A percentile compares a stretch with the other conserved stretches of the same genome.
phyloP scores from a whole-genome alignment of 2,329 filamentous ascomycete genomes.

The Colletotrichum zoysiae region DNA sequence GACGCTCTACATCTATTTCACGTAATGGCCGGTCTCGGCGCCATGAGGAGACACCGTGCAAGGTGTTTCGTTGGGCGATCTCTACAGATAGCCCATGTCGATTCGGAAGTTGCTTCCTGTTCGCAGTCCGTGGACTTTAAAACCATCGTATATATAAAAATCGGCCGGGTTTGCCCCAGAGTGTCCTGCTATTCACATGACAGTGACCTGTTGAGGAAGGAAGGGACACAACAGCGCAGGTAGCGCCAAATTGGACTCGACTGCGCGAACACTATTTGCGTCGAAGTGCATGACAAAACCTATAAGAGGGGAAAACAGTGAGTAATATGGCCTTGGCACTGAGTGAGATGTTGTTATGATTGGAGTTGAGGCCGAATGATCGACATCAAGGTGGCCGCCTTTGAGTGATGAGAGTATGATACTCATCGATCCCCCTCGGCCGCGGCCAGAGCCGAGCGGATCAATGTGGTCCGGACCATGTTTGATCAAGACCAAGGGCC shows the following conservation, averaged over 20 bases:
- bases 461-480: constrained; percentile 3
- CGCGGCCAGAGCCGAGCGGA: constrained; percentile 2
- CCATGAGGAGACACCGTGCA: not conserved
- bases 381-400: constrained; percentile 22
- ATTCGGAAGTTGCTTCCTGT: not conserved
- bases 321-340: constrained; percentile 11
- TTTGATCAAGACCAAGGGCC: not conserved
- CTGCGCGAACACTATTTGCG: constrained; percentile 25
- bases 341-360: not conserved
- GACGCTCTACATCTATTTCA: constrained; percentile 3
- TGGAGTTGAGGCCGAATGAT: constrained; percentile 6
- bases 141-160: not conserved
- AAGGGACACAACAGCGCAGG: constrained; percentile 18
- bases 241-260: constrained; percentile 28
- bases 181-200: constrained; percentile 15
- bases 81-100: not conserved
- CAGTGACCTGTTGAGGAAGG: constrained; percentile 16
- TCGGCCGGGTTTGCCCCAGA: not conserved
- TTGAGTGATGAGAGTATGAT: constrained; percentile 28
- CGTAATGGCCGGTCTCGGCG: constrained; percentile 4
- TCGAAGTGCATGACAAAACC: constrained; percentile 36
- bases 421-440: constrained; percentile 3
- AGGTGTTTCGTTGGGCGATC: constrained; percentile 8
- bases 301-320: not conserved
- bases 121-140: not conserved